These are phyloP conservation scores for Tolypocladium guangdongense DNA, from an alignment of 2,329 filamentous ascomycete species.

Conservation along the genomic window DNA sequence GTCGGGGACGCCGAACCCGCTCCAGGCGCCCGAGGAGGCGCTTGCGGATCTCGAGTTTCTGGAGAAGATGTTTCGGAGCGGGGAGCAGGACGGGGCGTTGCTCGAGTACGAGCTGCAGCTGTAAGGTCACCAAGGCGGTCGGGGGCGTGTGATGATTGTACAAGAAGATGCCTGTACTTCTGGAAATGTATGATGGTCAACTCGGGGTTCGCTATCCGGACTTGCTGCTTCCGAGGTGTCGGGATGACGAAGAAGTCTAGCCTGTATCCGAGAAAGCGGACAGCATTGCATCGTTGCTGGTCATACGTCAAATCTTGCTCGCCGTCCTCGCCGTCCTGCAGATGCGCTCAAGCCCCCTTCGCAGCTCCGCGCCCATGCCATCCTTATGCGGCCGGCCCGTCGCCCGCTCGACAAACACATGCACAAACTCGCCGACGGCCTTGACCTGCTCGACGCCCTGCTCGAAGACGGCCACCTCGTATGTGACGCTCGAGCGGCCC, in stretches of 20 bases:
- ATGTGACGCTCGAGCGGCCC: slow-evolving; percentile 77
- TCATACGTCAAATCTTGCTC: not conserved
- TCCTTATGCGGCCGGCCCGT: slow-evolving; percentile 54
- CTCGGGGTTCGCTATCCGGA: too few relatives aligned
- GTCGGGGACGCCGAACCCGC: slow-evolving; percentile 34
- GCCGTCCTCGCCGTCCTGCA: slow-evolving; percentile 12
- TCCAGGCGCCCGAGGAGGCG: slow-evolving; percentile 46
- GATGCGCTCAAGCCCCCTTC: slow-evolving; percentile 47
- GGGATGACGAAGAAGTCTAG: too few relatives aligned
- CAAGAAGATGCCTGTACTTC: too few relatives aligned
- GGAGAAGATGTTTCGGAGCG: slow-evolving; percentile 38
- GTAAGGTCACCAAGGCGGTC: too few relatives aligned
- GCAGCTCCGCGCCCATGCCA: slow-evolving; percentile 53
- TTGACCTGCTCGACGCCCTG: slow-evolving; percentile 61
- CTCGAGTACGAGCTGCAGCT: slow-evolving; percentile 25
- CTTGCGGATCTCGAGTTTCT: slow-evolving; percentile 50
- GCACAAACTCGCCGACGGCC: slow-evolving; percentile 76
- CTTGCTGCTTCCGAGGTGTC: too few relatives aligned
- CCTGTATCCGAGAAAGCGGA: too few relatives aligned
- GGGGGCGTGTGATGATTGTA: not conserved
- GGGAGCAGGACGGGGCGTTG: slow-evolving; percentile 27
- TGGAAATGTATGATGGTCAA: too few relatives aligned
- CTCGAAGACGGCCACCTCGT: slow-evolving; percentile 82
- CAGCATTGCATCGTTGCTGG: too few relatives aligned
- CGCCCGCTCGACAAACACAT: slow-evolving; percentile 75